Evolutionary conservation across 2,329 filamentous ascomycete genomes (phyloP), one percentile per base, ranked within the genome.

Genomic region (Phaeosphaeria sp.): DNA sequence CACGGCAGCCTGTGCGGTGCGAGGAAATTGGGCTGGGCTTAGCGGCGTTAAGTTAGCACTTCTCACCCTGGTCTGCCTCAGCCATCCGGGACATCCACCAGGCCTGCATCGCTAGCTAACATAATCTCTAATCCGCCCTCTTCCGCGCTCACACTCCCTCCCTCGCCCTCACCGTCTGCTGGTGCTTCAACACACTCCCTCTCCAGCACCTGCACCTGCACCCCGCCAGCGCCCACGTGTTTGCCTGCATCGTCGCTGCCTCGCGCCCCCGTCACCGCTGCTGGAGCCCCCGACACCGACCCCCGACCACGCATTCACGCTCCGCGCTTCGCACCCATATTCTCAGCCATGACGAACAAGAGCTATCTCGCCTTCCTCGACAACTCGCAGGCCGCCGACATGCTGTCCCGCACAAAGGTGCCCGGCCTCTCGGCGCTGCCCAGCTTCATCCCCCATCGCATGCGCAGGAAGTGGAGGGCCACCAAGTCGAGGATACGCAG

Each of bases 401-500:
- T 80, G 77, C 74, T 82, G 63, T 73, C 77, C 63, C 71, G 72
- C 49, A 66, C 78, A 56, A 79, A 78, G 57, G 64, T 82, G 56
- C 81, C 82, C 8, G 79, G 82, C 70, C 79, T 81, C 68, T 78
- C 81, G 13, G 79, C 79, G 49, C 67, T 84, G 68, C 80, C 81
- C 54, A 79, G 79, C 74, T 79, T 84, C 61, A 80, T 90, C 48
- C 87, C 88, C 49, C 87, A 89, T 76, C 83, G 87, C 63, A 81
- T 90, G 73, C 87, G 88, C 67, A 81, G 89, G 69, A 87, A 86
- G 78, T 82, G 90, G 75, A 83, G 89, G 57, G 79, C 79, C 44
- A 82, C 81, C 54, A 75, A 77, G 61, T 91, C 89, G 57, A 89
- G 88, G 72, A 83, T 91, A 69, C 87, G 87, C 65, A 87, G 87